A percentile compares a stretch with the other conserved stretches of the same genome.
phyloP scores from a whole-genome alignment of 768 basidiomycete species.

The Trametes meyenii region DNA sequence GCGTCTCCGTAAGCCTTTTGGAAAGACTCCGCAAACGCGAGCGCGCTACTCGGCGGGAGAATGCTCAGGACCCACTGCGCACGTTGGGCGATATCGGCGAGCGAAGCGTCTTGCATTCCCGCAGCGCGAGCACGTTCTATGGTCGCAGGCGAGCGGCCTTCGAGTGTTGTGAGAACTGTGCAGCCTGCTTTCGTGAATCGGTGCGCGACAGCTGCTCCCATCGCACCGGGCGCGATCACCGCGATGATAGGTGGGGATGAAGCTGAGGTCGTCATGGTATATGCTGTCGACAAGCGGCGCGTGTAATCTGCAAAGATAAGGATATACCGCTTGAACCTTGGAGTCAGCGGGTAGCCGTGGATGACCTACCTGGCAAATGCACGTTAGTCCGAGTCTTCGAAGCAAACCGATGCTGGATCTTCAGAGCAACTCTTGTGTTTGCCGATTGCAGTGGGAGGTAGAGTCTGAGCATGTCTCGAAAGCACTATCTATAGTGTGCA shows the following conservation, averaged over 20 bases:
- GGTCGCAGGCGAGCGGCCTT: conserved; percentile 55
- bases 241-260: conserved; percentile 37
- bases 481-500: background rate
- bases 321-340: background rate
- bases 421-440: background rate
- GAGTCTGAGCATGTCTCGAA: no score
- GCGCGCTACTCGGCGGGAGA: conserved; percentile 57
- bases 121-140: conserved; percentile 51
- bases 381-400: no score
- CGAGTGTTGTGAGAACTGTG: conserved; percentile 57
- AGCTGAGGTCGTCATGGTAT: conserved; percentile 3
- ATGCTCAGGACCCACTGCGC: conserved; percentile 57
- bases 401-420: background rate
- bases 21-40: conserved; percentile 45
- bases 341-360: background rate
- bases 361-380: no score
- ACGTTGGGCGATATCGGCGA: conserved; percentile 40
- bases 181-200: conserved; percentile 50
- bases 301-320: no score
- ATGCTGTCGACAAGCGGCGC: background rate
- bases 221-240: conserved; percentile 57
- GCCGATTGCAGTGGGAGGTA: background rate
- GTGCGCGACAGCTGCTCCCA: conserved; percentile 60
- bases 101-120: conserved; percentile 48
- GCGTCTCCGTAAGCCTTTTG: conserved; percentile 32